A percentile compares a stretch with the other conserved stretches of the same genome.
Conservation (phyloP, 176 grass and related monocot species). For the Raddia distichophylla region DNA sequence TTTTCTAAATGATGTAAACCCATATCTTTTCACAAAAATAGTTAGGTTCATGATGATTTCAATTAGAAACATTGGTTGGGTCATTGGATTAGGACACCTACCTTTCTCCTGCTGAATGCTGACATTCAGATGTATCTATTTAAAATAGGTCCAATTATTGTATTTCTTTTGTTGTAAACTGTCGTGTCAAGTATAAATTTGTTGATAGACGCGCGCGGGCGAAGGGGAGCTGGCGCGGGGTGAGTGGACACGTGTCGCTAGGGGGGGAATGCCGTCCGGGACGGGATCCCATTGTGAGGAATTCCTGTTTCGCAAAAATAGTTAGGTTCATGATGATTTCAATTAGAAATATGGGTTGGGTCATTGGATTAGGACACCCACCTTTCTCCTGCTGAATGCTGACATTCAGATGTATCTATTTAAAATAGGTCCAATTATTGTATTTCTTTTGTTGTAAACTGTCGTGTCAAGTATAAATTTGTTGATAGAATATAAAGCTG, state of each 20-base stretch:
- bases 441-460: not conserved
- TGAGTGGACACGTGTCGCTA: no score
- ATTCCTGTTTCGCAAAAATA: no score
- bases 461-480: not conserved
- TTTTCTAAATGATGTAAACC: constrained; percentile 29
- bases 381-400: not conserved
- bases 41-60: constrained; percentile 26
- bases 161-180: not conserved
- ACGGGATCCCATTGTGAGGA: no score
- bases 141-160: not conserved
- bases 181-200: not conserved
- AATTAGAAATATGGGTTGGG: constrained; percentile 12
- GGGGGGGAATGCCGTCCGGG: no score
- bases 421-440: not conserved
- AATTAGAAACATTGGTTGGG: constrained; percentile 10
- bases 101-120: not conserved
- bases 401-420: constrained; percentile 13
- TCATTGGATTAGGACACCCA: constrained; percentile 32
- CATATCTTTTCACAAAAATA: constrained; percentile 5
- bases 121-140: constrained; percentile 13
- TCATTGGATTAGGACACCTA: constrained; percentile 32
- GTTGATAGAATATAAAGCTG: not conserved
- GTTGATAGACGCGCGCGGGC: no score
- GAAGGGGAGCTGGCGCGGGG: no score
- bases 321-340: constrained; percentile 28